Conservation (phyloP, 2,329 filamentous ascomycete species). For the Juglanconis juglandina region DNA sequence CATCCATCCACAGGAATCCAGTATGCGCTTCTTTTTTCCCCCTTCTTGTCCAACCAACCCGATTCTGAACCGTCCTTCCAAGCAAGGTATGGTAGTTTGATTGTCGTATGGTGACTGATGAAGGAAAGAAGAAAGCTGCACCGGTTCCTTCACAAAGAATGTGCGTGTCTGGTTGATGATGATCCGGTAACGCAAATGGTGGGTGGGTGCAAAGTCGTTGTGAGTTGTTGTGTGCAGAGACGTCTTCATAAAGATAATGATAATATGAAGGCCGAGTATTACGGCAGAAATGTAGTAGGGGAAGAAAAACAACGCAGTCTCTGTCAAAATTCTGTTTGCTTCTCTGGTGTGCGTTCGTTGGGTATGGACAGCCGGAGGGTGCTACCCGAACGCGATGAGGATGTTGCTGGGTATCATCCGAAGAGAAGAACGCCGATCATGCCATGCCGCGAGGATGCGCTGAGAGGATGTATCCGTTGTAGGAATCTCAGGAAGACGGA, state of each 20-base stretch:
- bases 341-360: neutral
- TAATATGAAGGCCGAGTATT: too few species aligned
- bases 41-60: too few species aligned
- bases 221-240: too few species aligned
- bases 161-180: too few species aligned
- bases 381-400: neutral
- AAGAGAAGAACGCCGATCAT: neutral
- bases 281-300: too few species aligned
- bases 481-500: neutral
- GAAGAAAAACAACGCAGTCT: too few species aligned
- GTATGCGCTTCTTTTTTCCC: neutral
- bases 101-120: neutral
- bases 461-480: neutral
- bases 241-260: too few species aligned
- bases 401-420: constrained; percentile 7
- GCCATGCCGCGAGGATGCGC: neutral
- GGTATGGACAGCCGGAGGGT: neutral
- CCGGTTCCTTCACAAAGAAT: too few species aligned
- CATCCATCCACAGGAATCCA: neutral
- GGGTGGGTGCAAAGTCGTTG: too few species aligned
- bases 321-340: too few species aligned
- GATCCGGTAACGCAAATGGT: too few species aligned
- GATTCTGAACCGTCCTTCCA: too few species aligned
- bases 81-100: neutral
- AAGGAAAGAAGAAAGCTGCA: neutral